phyloP scores from a whole-genome alignment of 2,329 filamentous ascomycete species.

The Penicillium sp. region DNA sequence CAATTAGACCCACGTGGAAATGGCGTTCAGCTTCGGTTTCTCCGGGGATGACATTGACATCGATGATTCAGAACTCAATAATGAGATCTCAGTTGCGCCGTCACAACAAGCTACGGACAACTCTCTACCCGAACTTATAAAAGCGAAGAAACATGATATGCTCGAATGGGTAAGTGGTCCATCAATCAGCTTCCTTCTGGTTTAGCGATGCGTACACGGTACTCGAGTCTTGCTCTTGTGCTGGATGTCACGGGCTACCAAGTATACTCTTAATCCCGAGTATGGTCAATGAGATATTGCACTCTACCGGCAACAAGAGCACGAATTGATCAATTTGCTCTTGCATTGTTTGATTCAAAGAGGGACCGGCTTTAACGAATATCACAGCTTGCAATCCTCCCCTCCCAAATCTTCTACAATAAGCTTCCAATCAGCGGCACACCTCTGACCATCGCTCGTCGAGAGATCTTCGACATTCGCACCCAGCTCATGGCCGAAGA shows the following conservation, averaged over 20 bases:
- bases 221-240: neutral
- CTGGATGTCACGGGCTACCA: neutral
- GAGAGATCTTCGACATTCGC: conserved; percentile 61
- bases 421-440: conserved; percentile 44
- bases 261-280: neutral
- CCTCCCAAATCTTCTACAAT: conserved; percentile 59
- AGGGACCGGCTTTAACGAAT: conserved; percentile 7
- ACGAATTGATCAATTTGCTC: neutral
- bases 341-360: neutral
- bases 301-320: neutral
- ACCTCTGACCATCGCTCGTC: conserved; percentile 46
- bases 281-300: neutral
- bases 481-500: conserved; percentile 61
- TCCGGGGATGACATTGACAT: conserved; percentile 57
- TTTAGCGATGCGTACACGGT: neutral
- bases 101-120: conserved; percentile 8
- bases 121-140: conserved; percentile 32
- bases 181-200: neutral
- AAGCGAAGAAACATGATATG: conserved; percentile 44
- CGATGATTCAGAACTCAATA: conserved; percentile 36
- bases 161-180: conserved; percentile 47
- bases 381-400: conserved; percentile 51
- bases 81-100: conserved; percentile 15
- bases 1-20: conserved; percentile 7
- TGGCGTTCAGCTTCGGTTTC: conserved; percentile 55